Conservation (phyloP, 2,329 filamentous ascomycete genomes). For the Beauveria bassiana region DNA sequence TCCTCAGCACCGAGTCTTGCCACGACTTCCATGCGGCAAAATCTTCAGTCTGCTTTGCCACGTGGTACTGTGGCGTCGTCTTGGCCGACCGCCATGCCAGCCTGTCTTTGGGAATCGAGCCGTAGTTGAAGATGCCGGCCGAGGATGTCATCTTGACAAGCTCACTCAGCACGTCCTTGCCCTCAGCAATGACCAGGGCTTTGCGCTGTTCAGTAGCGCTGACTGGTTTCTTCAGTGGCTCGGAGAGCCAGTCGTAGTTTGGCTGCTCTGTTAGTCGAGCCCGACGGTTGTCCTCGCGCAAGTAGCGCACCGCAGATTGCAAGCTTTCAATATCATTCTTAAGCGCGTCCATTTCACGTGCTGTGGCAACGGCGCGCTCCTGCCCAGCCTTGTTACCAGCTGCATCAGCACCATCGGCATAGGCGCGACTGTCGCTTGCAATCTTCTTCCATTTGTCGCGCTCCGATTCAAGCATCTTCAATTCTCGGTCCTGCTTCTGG, state of each 20-base stretch:
- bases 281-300: slow-evolving; percentile 59
- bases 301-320: slow-evolving; percentile 58
- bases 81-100: slow-evolving; percentile 59
- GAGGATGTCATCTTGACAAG: slow-evolving; percentile 53
- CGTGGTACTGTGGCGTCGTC: slow-evolving; percentile 57
- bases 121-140: slow-evolving; percentile 53
- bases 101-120: slow-evolving; percentile 47
- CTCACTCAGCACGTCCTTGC: slow-evolving; percentile 55
- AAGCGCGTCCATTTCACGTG: slow-evolving; percentile 65
- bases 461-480: slow-evolving; percentile 56
- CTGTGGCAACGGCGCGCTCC: slow-evolving; percentile 61
- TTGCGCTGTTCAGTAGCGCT: slow-evolving; percentile 40
- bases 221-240: slow-evolving; percentile 46
- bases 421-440: slow-evolving; percentile 52
- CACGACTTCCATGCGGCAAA: slow-evolving; percentile 55
- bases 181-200: slow-evolving; percentile 50
- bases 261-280: slow-evolving; percentile 50
- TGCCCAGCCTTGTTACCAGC: slow-evolving; percentile 49
- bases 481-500: slow-evolving; percentile 59
- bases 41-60: slow-evolving; percentile 57
- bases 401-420: slow-evolving; percentile 44
- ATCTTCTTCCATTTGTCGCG: slow-evolving; percentile 65
- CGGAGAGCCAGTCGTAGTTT: slow-evolving; percentile 51
- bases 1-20: slow-evolving; percentile 47
- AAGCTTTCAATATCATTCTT: slow-evolving; percentile 59